Conservation (phyloP, 805 yeast genomes). For the Teunomyces stri region DNA sequence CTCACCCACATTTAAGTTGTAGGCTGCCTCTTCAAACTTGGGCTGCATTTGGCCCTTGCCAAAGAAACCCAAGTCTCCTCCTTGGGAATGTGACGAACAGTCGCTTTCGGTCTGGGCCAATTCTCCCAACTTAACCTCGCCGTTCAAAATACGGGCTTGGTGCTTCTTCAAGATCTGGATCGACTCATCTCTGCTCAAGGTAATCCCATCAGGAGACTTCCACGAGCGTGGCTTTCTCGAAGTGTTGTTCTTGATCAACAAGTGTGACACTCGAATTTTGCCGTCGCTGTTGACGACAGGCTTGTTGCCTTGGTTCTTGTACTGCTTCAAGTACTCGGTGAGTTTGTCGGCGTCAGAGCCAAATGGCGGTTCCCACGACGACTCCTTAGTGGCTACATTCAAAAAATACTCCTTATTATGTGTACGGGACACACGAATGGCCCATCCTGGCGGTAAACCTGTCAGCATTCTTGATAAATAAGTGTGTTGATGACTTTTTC, state of each 20-base stretch:
- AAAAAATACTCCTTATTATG: constrained; percentile 83
- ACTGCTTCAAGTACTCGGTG: constrained; percentile 50
- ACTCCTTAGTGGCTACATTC: constrained; percentile 65
- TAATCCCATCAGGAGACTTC: constrained; percentile 70
- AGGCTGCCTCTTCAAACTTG: constrained; percentile 84
- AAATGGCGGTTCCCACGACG: constrained; percentile 89
- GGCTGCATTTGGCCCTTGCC: constrained; percentile 95
- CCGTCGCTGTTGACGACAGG: constrained; percentile 46
- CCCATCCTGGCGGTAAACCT: constrained; percentile 89
- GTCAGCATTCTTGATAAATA: constrained; percentile 31
- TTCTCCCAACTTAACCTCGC: constrained; percentile 63
- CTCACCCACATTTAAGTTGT: constrained; percentile 77
- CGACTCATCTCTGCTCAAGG: constrained; percentile 83
- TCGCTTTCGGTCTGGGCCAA: constrained; percentile 84
- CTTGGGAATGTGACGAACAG: constrained; percentile 79
- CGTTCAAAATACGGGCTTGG: constrained; percentile 58
- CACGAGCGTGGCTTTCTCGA: constrained; percentile 91
- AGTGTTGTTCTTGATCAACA: constrained; percentile 77
- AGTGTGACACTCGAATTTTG: constrained; percentile 76
- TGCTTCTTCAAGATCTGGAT: constrained; percentile 56
- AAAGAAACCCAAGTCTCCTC: constrained; percentile 91
- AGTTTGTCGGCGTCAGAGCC: constrained; percentile 69
- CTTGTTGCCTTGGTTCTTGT: constrained; percentile 34
- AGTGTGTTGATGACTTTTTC: background rate
- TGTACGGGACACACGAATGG: constrained; percentile 70